Base-by-base conservation (phyloP, 1,139 yeast species). In the Nakaseomyces glabratus region DNA sequence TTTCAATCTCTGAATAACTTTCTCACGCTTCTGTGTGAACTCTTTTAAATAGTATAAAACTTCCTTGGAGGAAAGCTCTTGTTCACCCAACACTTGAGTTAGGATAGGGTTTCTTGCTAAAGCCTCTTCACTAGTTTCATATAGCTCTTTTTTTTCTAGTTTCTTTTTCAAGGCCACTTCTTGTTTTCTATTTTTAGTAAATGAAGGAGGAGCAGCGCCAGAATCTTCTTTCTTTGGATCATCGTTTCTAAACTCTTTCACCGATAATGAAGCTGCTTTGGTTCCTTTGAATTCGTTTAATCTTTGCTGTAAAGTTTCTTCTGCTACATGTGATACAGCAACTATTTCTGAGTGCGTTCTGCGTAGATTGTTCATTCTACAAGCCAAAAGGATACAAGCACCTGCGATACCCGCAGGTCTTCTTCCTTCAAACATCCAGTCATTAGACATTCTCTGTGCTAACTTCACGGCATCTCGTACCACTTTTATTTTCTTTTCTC, bases 361-460 rank as follows among this genome's bases (percentile, higher is more conserved):
- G 49, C 95, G 71, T 55, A 82, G 77, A 52, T 88, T 88, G 60
- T 90, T 90, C 97, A 90, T 90, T 59, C 98, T 71, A 3, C 96
- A 90, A 0, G 99, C 98, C 35, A 90, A 62, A 33, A 93, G 59
- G 2, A 90, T 70, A 59, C 97, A 86, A 0, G 98, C 98, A 19
- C 98, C 99, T 0, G 98, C 98, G 35, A 90, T 74, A 51, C 99
- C 98, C 0, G 98, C 97, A 0, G 98, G 98, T 42, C 98, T 70
- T 55, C 99, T 72, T 21, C 99, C 99, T 57, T 85, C 93, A 52
- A 80, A 82, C 44, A 90, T 82, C 96, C 97, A 90, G 55, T 90
- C 98, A 34, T 77, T 73, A 15, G 88, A 70, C 99, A 90, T 90
- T 48, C 95, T 68, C 51, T 76, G 85, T 1, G 95, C 95, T 23